Evolutionary conservation across 768 basidiomycete species (phyloP).

Genomic region (Mycena crocata): DNA sequence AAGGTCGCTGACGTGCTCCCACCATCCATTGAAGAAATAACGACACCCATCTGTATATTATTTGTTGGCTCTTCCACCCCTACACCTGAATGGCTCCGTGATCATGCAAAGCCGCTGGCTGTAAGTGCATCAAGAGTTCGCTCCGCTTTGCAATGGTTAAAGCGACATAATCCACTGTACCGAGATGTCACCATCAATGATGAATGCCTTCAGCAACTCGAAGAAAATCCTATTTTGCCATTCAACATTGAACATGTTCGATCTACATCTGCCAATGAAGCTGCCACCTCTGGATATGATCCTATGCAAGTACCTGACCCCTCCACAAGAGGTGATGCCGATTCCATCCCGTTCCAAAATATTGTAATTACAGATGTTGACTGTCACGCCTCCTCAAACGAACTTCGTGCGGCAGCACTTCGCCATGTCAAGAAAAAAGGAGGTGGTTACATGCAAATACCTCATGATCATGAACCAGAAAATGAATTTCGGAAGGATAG

Average conservation of each 20-base stretch:
- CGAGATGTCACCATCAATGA: slow-evolving; percentile 1
- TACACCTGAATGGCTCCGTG: slow-evolving; percentile 12
- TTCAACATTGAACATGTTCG: slow-evolving; percentile 13
- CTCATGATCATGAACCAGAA: slow-evolving; percentile 32
- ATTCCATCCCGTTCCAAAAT: slow-evolving; percentile 18
- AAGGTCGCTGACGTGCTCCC: neutral
- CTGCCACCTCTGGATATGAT: slow-evolving; percentile 12
- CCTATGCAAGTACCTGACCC: neutral
- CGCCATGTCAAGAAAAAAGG: slow-evolving; percentile 35
- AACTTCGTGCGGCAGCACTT: slow-evolving; percentile 38
- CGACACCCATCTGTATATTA: neutral
- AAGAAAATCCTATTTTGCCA: slow-evolving; percentile 1
- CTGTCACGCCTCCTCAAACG: slow-evolving; percentile 27
- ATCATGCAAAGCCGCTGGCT: slow-evolving; percentile 13
- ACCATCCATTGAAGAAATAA: neutral
- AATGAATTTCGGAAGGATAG: slow-evolving; percentile 38
- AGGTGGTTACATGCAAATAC: slow-evolving; percentile 35
- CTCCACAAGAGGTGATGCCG: neutral
- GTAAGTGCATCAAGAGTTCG: slow-evolving; percentile 14
- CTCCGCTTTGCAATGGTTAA: slow-evolving; percentile 13
- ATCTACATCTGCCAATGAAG: neutral
- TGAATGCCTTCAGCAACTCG: neutral
- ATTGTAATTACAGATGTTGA: slow-evolving; percentile 38
- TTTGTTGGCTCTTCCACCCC: slow-evolving; percentile 7
- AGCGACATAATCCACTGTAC: slow-evolving; percentile 16